A percentile compares a stretch with the other conserved stretches of the same genome.
Conservation (phyloP, 2,329 filamentous ascomycete genomes). For the Penicillium sumatraense region DNA sequence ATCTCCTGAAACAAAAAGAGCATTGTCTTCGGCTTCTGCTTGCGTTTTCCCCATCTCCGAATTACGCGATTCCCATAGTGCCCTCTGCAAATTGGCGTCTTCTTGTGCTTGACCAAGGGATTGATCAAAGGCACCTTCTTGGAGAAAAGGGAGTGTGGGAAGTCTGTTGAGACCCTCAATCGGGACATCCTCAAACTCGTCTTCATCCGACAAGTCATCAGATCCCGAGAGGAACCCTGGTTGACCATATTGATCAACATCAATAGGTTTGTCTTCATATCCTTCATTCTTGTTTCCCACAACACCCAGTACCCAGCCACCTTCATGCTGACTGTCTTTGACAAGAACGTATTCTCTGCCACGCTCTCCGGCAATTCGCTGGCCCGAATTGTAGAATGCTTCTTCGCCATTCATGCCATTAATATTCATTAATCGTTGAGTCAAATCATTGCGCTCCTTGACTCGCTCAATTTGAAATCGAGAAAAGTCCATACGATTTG, state of each 20-base stretch:
- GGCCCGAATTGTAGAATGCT: conserved; percentile 66
- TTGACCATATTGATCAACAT: conserved; percentile 72
- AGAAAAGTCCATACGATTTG: conserved; percentile 95
- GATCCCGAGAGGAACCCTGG: conserved; percentile 57
- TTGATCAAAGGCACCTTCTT: conserved; percentile 41
- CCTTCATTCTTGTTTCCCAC: conserved; percentile 83
- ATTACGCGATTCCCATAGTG: conserved; percentile 50
- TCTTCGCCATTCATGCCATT: conserved; percentile 85
- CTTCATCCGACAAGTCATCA: conserved; percentile 67
- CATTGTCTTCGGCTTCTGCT: conserved; percentile 50
- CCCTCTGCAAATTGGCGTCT: conserved; percentile 51
- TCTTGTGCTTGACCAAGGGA: conserved; percentile 38
- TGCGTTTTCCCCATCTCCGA: background rate
- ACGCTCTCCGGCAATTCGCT: conserved; percentile 69
- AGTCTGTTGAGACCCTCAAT: conserved; percentile 87
- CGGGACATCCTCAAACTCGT: conserved; percentile 89
- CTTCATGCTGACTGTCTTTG: conserved; percentile 92
- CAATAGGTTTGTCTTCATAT: conserved; percentile 84
- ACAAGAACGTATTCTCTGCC: conserved; percentile 94
- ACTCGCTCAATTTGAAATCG: conserved; percentile 96
- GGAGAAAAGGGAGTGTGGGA: conserved; percentile 62
- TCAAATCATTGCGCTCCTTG: conserved; percentile 88
- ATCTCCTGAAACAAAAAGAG: conserved; percentile 60
- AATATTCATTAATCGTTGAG: conserved; percentile 91
- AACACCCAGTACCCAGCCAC: conserved; percentile 93